Conservation (phyloP, 495 filamentous ascomycete species). For the Neurospora africana region DNA sequence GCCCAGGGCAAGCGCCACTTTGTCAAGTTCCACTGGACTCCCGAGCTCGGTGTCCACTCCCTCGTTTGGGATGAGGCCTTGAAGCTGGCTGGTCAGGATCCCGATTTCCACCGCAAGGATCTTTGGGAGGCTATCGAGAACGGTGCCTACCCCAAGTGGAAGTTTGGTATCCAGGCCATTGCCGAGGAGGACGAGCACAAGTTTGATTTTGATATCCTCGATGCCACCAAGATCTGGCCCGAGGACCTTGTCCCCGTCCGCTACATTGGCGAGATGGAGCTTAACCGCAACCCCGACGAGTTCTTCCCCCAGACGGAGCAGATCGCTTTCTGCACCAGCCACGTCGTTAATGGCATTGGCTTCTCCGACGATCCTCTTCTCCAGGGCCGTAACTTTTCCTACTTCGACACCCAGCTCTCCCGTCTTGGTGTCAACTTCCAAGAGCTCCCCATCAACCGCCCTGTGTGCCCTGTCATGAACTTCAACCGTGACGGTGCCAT, state of each 20-base stretch:
- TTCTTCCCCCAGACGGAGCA: slow-evolving; percentile 82
- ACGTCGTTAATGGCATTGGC: slow-evolving; percentile 78
- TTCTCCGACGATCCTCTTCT: slow-evolving; percentile 79
- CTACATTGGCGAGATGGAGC: slow-evolving; percentile 70
- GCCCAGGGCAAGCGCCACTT: slow-evolving; percentile 59
- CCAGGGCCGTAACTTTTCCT: slow-evolving; percentile 78
- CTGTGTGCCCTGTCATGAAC: slow-evolving; percentile 68
- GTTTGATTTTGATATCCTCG: slow-evolving; percentile 85
- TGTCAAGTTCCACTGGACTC: slow-evolving; percentile 76
- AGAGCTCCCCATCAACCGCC: slow-evolving; percentile 75
- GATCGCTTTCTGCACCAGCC: slow-evolving; percentile 75
- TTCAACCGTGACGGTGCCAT: slow-evolving; percentile 66
- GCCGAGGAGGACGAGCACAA: slow-evolving; percentile 61
- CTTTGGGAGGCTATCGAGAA: slow-evolving; percentile 70
- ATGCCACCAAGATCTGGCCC: slow-evolving; percentile 89
- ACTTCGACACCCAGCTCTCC: slow-evolving; percentile 76
- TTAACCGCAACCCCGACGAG: slow-evolving; percentile 78
- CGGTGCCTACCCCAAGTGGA: slow-evolving; percentile 67
- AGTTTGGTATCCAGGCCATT: slow-evolving; percentile 70
- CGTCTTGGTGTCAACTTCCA: slow-evolving; percentile 80
- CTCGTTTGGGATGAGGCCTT: slow-evolving; percentile 83
- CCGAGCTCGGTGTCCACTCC: slow-evolving; percentile 71
- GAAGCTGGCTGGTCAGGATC: slow-evolving; percentile 72
- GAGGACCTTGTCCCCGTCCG: slow-evolving; percentile 71
- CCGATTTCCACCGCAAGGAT: slow-evolving; percentile 83